phyloP scores from a whole-genome alignment of 768 basidiomycete genomes.

The Boletus patriciae region DNA sequence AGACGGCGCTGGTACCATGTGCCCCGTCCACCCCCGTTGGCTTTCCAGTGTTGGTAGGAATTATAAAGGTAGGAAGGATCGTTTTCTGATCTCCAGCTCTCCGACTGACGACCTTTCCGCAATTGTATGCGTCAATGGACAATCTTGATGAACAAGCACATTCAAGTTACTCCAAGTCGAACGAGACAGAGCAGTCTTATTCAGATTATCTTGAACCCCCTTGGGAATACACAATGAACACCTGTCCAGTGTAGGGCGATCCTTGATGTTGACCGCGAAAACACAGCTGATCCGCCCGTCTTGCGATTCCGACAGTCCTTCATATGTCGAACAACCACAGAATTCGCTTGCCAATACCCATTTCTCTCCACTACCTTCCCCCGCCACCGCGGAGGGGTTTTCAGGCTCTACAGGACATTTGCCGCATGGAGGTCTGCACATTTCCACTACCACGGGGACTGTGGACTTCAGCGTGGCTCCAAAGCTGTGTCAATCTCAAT shows the following conservation, averaged over 20 bases:
- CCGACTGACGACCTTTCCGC: background rate
- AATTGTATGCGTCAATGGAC: background rate
- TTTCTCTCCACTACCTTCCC: background rate
- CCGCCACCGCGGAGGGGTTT: background rate
- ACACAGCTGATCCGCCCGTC: conserved; percentile 1
- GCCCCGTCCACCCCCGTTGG: background rate
- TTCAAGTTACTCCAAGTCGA: background rate
- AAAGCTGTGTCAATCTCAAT: background rate
- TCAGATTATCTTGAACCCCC: background rate
- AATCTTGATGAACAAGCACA: background rate
- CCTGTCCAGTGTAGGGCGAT: background rate
- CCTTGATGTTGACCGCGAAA: background rate
- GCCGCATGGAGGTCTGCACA: background rate
- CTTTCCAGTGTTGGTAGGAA: background rate
- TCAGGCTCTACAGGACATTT: background rate
- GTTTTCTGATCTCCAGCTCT: background rate
- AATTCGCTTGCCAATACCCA: background rate
- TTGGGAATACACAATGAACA: background rate
- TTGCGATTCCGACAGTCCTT: background rate
- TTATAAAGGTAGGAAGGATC: background rate
- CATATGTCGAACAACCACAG: background rate
- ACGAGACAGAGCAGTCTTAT: background rate
- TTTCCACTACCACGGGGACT: background rate
- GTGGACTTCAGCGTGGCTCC: background rate
- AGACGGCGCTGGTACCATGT: too few relatives aligned